Percentiles rank a stretch among this genome's conserved stretches.
phyloP scores from a whole-genome alignment of 2,329 filamentous ascomycete genomes.

The Talaromyces sp. region DNA sequence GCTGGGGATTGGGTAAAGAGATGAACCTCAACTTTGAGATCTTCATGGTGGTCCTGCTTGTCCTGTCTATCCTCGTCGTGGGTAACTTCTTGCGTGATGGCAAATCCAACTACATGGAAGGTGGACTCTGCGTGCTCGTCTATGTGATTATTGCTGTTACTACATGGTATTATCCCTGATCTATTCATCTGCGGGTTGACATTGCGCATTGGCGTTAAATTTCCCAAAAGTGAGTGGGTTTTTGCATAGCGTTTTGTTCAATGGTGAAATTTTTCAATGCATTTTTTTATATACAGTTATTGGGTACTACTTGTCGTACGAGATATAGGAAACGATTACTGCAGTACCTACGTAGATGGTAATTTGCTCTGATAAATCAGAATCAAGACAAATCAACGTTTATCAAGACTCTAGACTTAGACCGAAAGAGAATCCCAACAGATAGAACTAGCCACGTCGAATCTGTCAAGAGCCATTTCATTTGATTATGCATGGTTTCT shows the following conservation, averaged over 20 bases:
- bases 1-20: slow-evolving; percentile 67
- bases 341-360: background rate
- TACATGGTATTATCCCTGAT: slow-evolving; percentile 59
- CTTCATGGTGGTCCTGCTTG: slow-evolving; percentile 77
- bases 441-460: background rate
- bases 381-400: background rate
- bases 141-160: slow-evolving; percentile 62
- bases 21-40: slow-evolving; percentile 84
- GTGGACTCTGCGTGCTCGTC: slow-evolving; percentile 67
- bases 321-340: background rate
- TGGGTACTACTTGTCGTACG: background rate
- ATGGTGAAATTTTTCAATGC: background rate
- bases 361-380: background rate
- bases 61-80: slow-evolving; percentile 80
- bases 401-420: background rate
- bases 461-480: background rate
- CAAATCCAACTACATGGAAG: slow-evolving; percentile 88
- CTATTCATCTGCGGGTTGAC: background rate
- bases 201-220: background rate
- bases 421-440: background rate
- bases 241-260: background rate
- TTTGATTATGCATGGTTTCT: too few species aligned
- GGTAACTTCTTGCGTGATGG: slow-evolving; percentile 84
- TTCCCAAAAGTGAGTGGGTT: background rate
- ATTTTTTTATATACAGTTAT: background rate